phyloP scores from a whole-genome alignment of 306 rosid species.

The Rosa chinensis region DNA sequence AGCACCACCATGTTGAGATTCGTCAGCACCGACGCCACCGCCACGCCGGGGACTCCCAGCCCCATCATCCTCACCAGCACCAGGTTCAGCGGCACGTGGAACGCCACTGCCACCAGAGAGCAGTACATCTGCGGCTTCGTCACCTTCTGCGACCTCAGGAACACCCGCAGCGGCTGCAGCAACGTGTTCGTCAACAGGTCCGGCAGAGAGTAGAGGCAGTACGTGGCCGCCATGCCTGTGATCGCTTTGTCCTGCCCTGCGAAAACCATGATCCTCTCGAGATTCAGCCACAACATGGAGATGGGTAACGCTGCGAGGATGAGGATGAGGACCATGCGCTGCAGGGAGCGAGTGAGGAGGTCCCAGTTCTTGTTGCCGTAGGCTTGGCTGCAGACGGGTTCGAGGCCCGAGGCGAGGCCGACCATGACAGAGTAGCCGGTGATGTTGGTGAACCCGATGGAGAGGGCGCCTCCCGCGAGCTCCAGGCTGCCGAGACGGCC shows the following conservation, averaged over 20 bases:
- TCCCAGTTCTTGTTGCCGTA: constrained; percentile 78
- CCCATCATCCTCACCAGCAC: constrained; percentile 48
- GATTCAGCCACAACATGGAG: constrained; percentile 67
- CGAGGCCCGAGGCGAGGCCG: constrained; percentile 91
- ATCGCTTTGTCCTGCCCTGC: constrained; percentile 74
- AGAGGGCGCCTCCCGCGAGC: constrained; percentile 97
- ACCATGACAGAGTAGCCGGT: constrained; percentile 93
- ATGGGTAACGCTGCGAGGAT: constrained; percentile 68
- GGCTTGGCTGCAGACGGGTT: constrained; percentile 91
- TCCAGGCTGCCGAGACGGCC: constrained; percentile 83
- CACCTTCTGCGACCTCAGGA: constrained; percentile 69
- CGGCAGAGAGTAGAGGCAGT: constrained; percentile 75
- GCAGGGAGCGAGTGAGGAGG: constrained; percentile 66
- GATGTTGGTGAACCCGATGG: constrained; percentile 93
- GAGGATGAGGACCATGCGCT: constrained; percentile 81
- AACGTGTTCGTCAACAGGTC: constrained; percentile 75
- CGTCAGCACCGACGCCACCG: constrained; percentile 81
- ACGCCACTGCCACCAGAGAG: constrained; percentile 60
- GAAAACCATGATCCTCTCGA: constrained; percentile 63
- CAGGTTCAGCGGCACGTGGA: constrained; percentile 74
- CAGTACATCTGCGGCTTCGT: constrained; percentile 92
- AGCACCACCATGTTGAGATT: constrained; percentile 71
- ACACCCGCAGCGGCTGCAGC: constrained; percentile 74
- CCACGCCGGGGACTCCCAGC: constrained; percentile 81
- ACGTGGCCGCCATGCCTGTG: constrained; percentile 65